Evolutionary conservation across 768 basidiomycete genomes (phyloP), one percentile per base, ranked within the genome.

Genomic region (Boletus pseudopeckii): DNA sequence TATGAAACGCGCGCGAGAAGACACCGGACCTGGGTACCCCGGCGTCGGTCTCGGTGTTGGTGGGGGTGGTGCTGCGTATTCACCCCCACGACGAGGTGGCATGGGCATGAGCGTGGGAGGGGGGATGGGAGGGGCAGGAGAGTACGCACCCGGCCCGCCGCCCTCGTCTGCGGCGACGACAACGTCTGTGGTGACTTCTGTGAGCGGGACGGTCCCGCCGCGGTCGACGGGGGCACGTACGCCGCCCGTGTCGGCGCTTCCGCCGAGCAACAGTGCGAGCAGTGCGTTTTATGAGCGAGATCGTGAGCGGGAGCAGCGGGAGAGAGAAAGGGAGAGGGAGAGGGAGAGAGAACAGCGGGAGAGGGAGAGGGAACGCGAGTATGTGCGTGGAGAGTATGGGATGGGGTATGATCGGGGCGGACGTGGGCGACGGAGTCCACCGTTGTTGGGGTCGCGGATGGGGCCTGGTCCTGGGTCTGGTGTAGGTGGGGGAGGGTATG

Each of bases 1-100:
- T 2, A 30, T 73, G 44, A 81, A 80, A 50, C 70, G 80, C 34
- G 39, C 69, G 1, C 71, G 79, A 2, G 79, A 80, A n/a, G 79
- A 81, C 30, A 57, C 41, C 4, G 73, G 72, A 28, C 56, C 64
- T 18, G 54, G 54, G 3, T 61, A 60, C 51, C 52, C 50, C 15
- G 40, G 37, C 14, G 34, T 22, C 9, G 44, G 43, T 11, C 43
- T 44, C 11, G 43, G 43, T 7, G 28, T 15, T 5, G 48, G 40
- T 5, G 56, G 55, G 3, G 46, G 22, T 24, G 49, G 55, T 1
- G 15, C 46, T 22, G 44, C 39, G 15, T 76, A 77, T 56, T 67
- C 73, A 2, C 66, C 71, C 1, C 60, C 65, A 4, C 61, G 71
- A 17, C 63, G 72, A 26, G 46, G 53, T 0, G 45, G 45, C 6